phyloP scores from a whole-genome alignment of 2,329 filamentous ascomycete species.

The Colletotrichum navitas region DNA sequence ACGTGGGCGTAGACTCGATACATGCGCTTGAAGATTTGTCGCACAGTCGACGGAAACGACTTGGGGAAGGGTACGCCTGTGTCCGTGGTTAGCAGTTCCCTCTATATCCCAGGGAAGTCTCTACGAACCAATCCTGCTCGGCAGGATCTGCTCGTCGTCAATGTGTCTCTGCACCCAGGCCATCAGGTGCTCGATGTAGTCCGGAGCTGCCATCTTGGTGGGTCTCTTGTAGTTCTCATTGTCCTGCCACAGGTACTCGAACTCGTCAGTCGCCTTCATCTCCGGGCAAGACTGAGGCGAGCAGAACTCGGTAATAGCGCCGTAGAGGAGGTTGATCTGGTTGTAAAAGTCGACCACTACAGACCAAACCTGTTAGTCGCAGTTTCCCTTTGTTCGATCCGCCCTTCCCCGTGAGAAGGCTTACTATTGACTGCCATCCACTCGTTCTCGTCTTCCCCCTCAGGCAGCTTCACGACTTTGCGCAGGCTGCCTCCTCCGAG shows the following conservation, averaged over 20 bases:
- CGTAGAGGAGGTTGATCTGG: conserved; percentile 98
- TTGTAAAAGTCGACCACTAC: conserved; percentile 99
- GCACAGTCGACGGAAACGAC: conserved; percentile 87
- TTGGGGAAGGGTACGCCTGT: conserved; percentile 93
- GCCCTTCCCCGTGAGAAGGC: conserved; percentile 45
- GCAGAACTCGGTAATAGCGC: conserved; percentile 99
- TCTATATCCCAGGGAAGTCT: not conserved
- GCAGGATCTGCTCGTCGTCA: conserved; percentile 94
- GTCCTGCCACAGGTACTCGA: conserved; percentile 99
- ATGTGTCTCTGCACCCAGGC: conserved; percentile 95
- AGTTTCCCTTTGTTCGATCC: not conserved
- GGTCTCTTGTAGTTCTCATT: conserved; percentile 93
- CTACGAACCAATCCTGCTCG: conserved; percentile 83
- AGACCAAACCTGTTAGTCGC: conserved; percentile 46
- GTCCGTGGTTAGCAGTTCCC: conserved; percentile 37
- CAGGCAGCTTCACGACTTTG: conserved; percentile 96
- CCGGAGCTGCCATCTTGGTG: conserved; percentile 97
- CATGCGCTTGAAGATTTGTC: conserved; percentile 98
- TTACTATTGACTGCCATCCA: conserved; percentile 97
- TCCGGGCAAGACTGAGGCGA: conserved; percentile 96
- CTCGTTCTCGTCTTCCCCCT: conserved; percentile 97
- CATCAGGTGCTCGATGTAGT: conserved; percentile 99
- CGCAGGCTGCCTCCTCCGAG: conserved; percentile 93
- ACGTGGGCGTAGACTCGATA: conserved; percentile 99
- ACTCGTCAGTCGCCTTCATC: conserved; percentile 99